A percentile compares a stretch with the other conserved stretches of the same genome.
phyloP scores from a whole-genome alignment of 2,329 filamentous ascomycete genomes.

The Trichoderma sp. region DNA sequence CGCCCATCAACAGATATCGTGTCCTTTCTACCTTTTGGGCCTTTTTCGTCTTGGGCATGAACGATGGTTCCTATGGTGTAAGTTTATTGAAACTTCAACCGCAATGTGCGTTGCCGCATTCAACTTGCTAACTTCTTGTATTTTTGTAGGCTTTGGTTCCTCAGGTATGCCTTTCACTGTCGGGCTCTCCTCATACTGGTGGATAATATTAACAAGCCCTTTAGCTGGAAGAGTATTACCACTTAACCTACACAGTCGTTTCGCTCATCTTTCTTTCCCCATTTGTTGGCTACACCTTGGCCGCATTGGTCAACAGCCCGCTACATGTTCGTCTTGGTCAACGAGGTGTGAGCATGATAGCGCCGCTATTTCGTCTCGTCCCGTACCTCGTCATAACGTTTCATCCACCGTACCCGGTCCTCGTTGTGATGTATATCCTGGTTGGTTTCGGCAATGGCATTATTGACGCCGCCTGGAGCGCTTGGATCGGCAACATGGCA shows the following conservation, averaged over 20 bases:
- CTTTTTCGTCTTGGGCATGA: slow-evolving; percentile 57
- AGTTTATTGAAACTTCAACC: slow-evolving; percentile 27
- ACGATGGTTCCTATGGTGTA: slow-evolving; percentile 58
- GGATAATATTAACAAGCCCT: neutral
- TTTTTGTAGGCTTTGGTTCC: neutral
- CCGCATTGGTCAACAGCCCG: slow-evolving; percentile 39
- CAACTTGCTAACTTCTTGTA: neutral
- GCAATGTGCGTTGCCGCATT: too few relatives aligned
- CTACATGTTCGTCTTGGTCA: slow-evolving; percentile 43
- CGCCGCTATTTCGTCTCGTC: slow-evolving; percentile 58
- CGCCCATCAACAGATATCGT: slow-evolving; percentile 47
- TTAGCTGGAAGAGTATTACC: slow-evolving; percentile 36
- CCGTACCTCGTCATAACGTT: slow-evolving; percentile 61
- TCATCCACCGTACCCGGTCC: slow-evolving; percentile 66
- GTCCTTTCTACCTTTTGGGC: slow-evolving; percentile 55
- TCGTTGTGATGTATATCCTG: slow-evolving; percentile 64
- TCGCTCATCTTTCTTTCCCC: slow-evolving; percentile 45
- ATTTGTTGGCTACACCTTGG: slow-evolving; percentile 44
- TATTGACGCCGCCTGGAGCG: slow-evolving; percentile 55
- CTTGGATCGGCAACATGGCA: slow-evolving; percentile 53
- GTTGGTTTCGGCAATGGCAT: slow-evolving; percentile 71
- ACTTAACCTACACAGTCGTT: slow-evolving; percentile 41
- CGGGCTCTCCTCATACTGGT: neutral
- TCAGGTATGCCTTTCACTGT: neutral
- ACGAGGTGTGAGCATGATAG: slow-evolving; percentile 60